phyloP scores from a whole-genome alignment of 805 yeast species.

The Maudiozyma bulderi region DNA sequence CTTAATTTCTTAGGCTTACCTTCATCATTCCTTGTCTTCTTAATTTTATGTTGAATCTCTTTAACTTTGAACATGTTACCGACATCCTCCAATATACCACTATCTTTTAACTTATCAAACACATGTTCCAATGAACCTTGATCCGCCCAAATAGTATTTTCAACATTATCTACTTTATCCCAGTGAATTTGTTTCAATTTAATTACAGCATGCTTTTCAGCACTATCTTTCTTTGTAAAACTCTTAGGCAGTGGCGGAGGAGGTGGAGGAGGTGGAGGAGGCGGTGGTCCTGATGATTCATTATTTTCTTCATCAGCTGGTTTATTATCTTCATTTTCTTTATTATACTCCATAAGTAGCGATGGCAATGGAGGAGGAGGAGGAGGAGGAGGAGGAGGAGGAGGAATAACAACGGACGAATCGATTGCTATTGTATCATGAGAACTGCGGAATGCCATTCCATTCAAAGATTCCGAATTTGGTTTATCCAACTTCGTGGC shows the following conservation, averaged over 20 bases:
- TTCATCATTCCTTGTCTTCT: slow-evolving; percentile 27
- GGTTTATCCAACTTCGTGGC: too few species aligned
- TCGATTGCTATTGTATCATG: too few species aligned
- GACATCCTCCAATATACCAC: slow-evolving; percentile 58
- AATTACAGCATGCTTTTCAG: slow-evolving; percentile 29
- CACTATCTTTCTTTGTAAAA: neutral
- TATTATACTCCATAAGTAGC: slow-evolving; percentile 19
- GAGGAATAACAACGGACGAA: neutral
- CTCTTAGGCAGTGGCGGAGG: slow-evolving; percentile 5
- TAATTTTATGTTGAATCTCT: slow-evolving; percentile 28
- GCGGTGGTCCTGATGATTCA: neutral
- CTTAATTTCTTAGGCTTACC: slow-evolving; percentile 30
- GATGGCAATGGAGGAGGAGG: slow-evolving; percentile 5
- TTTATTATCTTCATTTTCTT: too few species aligned
- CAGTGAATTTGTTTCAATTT: slow-evolving; percentile 73
- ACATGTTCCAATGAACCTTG: slow-evolving; percentile 32
- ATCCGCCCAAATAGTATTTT: slow-evolving; percentile 56
- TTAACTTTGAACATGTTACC: slow-evolving; percentile 47
- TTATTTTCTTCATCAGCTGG: neutral
- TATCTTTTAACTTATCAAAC: slow-evolving; percentile 40
- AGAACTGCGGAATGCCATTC: too few species aligned
- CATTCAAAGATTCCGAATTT: too few species aligned
- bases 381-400: slow-evolving; percentile 18
- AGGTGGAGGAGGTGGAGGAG: slow-evolving; percentile 19
- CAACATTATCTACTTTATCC: slow-evolving; percentile 58